Conservation (phyloP, 305 asterid species). For the Euphrasia arctica region DNA sequence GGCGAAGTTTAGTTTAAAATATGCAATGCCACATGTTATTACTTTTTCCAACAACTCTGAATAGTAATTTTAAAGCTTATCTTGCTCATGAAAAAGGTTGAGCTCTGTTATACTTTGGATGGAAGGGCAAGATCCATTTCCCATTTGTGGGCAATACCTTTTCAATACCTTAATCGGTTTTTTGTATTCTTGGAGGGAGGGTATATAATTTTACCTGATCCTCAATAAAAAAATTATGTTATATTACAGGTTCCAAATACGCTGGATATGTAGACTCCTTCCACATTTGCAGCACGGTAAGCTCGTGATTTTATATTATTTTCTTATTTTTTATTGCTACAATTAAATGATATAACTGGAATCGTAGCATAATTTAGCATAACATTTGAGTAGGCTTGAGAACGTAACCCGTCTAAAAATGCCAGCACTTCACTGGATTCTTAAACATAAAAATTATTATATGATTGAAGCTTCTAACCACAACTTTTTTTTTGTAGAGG, state of each 20-base stretch:
- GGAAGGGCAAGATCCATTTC: background rate
- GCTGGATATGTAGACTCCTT: conserved; percentile 88
- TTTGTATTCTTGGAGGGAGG: background rate
- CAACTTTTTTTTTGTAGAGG: background rate
- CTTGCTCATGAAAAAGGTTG: background rate
- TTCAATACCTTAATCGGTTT: background rate
- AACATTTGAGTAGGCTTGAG: too few relatives aligned
- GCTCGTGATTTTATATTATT: conserved; percentile 23
- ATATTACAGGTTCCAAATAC: conserved; percentile 72
- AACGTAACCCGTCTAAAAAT: background rate
- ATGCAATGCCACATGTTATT: too few relatives aligned
- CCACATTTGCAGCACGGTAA: conserved; percentile 91
- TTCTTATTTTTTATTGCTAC: background rate
- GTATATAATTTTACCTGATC: conserved; percentile 8
- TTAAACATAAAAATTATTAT: background rate
- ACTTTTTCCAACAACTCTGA: too few relatives aligned
- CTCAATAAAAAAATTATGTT: conserved; percentile 13
- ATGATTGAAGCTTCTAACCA: background rate
- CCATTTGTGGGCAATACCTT: background rate
- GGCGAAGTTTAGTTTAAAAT: background rate
- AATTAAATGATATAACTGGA: conserved; percentile 1
- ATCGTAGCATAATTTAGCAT: background rate
- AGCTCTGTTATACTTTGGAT: background rate
- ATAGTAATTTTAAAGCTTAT: background rate
- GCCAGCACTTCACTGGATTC: background rate